Conservation (phyloP, 1,139 yeast genomes). For the Taphrina pruni region DNA sequence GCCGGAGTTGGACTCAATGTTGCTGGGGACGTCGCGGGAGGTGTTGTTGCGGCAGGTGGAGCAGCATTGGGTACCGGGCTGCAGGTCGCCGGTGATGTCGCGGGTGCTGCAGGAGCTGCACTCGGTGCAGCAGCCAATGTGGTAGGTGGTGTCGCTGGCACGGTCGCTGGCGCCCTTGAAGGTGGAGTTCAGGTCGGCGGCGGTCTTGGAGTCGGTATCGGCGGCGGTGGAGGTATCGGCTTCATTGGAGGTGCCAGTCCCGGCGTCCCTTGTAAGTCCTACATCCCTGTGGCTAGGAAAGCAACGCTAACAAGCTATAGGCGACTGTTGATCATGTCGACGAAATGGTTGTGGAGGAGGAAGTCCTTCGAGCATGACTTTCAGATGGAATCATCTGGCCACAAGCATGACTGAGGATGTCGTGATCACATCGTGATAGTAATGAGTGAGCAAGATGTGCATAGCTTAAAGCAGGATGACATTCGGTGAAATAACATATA, state of each 20-base stretch:
- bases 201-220: not conserved
- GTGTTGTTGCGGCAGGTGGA: not conserved
- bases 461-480: too few relatives aligned
- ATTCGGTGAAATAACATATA: too few relatives aligned
- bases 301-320: not conserved
- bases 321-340: slow-evolving; percentile 11
- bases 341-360: not conserved
- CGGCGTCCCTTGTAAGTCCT: not conserved
- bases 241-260: not conserved
- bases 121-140: not conserved
- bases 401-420: too few relatives aligned
- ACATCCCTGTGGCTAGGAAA: not conserved
- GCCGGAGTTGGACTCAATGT: slow-evolving; percentile 2
- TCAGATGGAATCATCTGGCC: too few relatives aligned
- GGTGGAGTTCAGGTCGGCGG: not conserved
- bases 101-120: slow-evolving; percentile 1
- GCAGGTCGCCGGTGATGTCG: slow-evolving; percentile 8
- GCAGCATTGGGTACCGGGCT: not conserved
- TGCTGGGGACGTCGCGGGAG: slow-evolving; percentile 1
- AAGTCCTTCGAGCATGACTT: not conserved
- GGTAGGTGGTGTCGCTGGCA: not conserved
- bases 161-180: not conserved
- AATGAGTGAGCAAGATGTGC: too few relatives aligned
- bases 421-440: too few relatives aligned
- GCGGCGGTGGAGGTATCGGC: slow-evolving; percentile 4